These are phyloP conservation scores for Sisymbrium altissimum DNA, from an alignment of 345 rosid species.

Conservation along the genomic window DNA sequence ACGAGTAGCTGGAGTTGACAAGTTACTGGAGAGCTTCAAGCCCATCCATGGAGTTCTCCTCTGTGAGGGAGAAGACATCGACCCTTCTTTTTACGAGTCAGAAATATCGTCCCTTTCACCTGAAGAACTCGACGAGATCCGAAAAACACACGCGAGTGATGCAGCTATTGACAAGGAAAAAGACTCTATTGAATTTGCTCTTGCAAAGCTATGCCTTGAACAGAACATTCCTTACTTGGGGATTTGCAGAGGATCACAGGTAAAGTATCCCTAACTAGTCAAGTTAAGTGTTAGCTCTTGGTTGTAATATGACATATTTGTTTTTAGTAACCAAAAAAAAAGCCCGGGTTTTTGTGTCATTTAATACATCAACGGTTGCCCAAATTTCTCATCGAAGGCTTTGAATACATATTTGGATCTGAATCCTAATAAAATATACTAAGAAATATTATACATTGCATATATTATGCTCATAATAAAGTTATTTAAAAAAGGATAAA, in stretches of 20 bases:
- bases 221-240: conserved; percentile 82
- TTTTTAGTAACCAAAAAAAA: neutral
- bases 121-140: conserved; percentile 69
- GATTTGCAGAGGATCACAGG: conserved; percentile 74
- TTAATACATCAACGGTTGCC: too few species aligned
- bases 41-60: conserved; percentile 95
- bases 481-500: too few species aligned
- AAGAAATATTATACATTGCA: too few species aligned
- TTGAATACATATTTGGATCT: too few species aligned
- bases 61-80: conserved; percentile 91
- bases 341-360: too few species aligned
- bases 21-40: conserved; percentile 72
- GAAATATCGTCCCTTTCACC: conserved; percentile 48
- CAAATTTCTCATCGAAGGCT: too few species aligned
- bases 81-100: conserved; percentile 66
- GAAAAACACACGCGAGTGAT: conserved; percentile 61
- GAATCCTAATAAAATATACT: too few species aligned
- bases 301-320: neutral
- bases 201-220: conserved; percentile 76
- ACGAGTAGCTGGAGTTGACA: conserved; percentile 69
- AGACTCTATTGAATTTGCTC: conserved; percentile 69
- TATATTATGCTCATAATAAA: too few species aligned
- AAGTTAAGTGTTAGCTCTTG: neutral
- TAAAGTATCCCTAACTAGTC: neutral
- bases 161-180: conserved; percentile 74